Evolutionary conservation across 768 basidiomycete species (phyloP), one percentile per base, ranked within the genome.

Genomic region (Auriscalpium microsporum): DNA sequence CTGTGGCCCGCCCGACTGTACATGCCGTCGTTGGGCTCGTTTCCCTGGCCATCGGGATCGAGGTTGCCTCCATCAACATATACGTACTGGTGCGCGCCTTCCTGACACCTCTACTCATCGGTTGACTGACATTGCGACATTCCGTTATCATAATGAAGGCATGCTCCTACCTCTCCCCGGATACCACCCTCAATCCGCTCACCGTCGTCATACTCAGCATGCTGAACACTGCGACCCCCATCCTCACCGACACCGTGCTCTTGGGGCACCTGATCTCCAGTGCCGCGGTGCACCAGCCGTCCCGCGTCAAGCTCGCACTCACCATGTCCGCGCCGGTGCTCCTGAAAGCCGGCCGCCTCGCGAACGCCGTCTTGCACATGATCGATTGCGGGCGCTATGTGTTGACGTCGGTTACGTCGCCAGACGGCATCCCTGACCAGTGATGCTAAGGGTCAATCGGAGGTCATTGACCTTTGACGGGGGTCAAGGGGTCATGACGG

Each of bases 271-370:
- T 56, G 34, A 23, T 58, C 38, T 48, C 48, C 21, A 55, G 49
- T 9, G 52, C 51, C 50, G 47, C 46, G 1, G 47, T 50, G 28
- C 52, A 59, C 19, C 36, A 48, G 13, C 53, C 38, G 10, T 53
- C 58, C 51, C 48, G 8, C 33, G 23, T 53, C 28, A 48, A 45
- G 3, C 48, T 59, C 28, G n/a, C 16, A 6, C 7, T 50, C 36
- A 59, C 42, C 36, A 58, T 58, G 48, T 56, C 58, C n/a, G 33
- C 45, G 2, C 49, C 58, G 2, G 36, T 59, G 23, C 11, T 57
- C 45, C 51, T 59, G 46, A 59, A 59, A 28, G 36, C 53, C 17
- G 52, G 51, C 16, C 56, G 58, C 11, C 50, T 59, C 19, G 45
- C 33, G 16, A 59, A 58, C 38, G 33, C 56, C 16, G 58, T 45